phyloP scores from a whole-genome alignment of 192 early-diverging fungal genomes.

The Ramicandelaber brevisporus region DNA sequence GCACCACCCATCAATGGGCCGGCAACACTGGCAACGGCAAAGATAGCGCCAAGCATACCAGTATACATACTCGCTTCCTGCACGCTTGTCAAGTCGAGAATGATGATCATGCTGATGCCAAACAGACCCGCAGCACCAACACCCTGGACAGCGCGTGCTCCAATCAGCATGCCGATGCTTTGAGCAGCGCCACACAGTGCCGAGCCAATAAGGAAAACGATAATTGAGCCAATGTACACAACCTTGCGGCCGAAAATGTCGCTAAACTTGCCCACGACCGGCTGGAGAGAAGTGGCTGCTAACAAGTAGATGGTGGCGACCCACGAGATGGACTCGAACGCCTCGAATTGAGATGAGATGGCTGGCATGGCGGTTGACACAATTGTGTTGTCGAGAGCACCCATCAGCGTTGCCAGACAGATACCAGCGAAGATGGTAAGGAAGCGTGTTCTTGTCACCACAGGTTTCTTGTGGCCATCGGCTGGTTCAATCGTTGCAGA shows the following conservation, averaged over 20 bases:
- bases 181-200: constrained; percentile 21
- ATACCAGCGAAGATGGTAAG: constrained; percentile 9
- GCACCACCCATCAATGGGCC: constrained; percentile 43
- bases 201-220: constrained; percentile 22
- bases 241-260: constrained; percentile 59
- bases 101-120: constrained; percentile 28
- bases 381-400: constrained; percentile 47
- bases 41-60: constrained; percentile 24
- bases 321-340: constrained; percentile 39
- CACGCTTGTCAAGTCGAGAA: constrained; percentile 29
- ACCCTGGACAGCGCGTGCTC: constrained; percentile 34
- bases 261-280: constrained; percentile 46
- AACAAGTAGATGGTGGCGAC: constrained; percentile 44
- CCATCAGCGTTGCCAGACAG: constrained; percentile 29
- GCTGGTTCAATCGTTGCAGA: too few relatives aligned
- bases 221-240: constrained; percentile 20
- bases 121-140: constrained; percentile 38
- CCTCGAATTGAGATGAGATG: constrained; percentile 25
- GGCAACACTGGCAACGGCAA: constrained; percentile 27
- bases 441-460: constrained; percentile 7
- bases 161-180: constrained; percentile 34
- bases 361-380: constrained; percentile 34
- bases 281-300: constrained; percentile 43
- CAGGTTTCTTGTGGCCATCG: too few relatives aligned
- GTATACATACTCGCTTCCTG: constrained; percentile 8